A percentile compares a stretch with the other conserved stretches of the same genome.
These are phyloP conservation scores for Fusarium tanahbumbuense DNA, from an alignment of 2,329 filamentous ascomycete genomes.

Conservation along the genomic window DNA sequence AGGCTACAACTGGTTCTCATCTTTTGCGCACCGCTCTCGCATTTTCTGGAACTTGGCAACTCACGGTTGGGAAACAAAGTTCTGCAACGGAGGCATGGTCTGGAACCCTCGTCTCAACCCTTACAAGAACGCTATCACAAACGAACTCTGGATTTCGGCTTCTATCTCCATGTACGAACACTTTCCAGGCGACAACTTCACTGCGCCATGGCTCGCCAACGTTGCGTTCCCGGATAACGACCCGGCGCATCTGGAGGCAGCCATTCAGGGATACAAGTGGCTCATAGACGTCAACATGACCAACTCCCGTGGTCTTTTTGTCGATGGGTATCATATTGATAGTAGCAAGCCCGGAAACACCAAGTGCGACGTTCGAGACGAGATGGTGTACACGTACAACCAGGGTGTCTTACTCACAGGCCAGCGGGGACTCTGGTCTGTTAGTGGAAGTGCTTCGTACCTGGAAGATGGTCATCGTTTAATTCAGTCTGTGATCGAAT, in stretches of 20 bases:
- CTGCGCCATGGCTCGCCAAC: slow-evolving; percentile 69
- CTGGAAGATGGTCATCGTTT: slow-evolving; percentile 84
- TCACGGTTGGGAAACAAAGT: slow-evolving; percentile 81
- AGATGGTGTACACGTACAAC: slow-evolving; percentile 96
- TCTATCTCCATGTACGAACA: slow-evolving; percentile 90
- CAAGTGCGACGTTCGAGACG: slow-evolving; percentile 82
- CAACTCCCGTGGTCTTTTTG: slow-evolving; percentile 78
- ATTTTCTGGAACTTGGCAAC: slow-evolving; percentile 87
- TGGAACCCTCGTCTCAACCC: slow-evolving; percentile 86
- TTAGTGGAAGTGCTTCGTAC: slow-evolving; percentile 77
- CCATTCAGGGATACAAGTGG: slow-evolving; percentile 84
- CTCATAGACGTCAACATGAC: slow-evolving; percentile 83
- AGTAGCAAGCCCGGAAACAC: slow-evolving; percentile 72
- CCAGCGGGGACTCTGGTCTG: slow-evolving; percentile 81
- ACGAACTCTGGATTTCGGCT: slow-evolving; percentile 87
- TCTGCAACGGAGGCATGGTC: slow-evolving; percentile 89
- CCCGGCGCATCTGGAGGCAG: slow-evolving; percentile 75
- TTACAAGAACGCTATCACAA: slow-evolving; percentile 98
- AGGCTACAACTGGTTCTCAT: slow-evolving; percentile 77
- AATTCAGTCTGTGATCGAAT: slow-evolving; percentile 76
- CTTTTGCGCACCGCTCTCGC: slow-evolving; percentile 84
- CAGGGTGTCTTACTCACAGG: slow-evolving; percentile 91
- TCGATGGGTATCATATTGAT: slow-evolving; percentile 88
- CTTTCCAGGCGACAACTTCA: slow-evolving; percentile 83
- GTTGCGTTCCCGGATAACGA: slow-evolving; percentile 57